Base-by-base conservation (phyloP, 495 filamentous ascomycete species). In the Xylaria flabelliformis region DNA sequence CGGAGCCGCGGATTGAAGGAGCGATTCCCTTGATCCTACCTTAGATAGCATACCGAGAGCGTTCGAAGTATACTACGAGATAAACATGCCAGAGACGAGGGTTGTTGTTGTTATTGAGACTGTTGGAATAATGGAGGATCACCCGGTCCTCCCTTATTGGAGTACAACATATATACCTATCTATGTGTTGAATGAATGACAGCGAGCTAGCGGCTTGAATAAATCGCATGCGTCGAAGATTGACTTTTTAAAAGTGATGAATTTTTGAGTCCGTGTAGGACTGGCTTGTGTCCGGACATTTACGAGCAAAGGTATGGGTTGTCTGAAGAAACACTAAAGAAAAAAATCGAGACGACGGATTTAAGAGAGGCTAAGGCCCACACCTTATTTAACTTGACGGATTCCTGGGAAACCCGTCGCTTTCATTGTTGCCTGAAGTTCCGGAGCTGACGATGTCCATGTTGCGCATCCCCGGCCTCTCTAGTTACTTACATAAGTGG, bases 111-210 rank as follows among this genome's bases (percentile, higher is more conserved):
- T 29, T 17, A 17, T 2, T 13, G n/a, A 42, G 39, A 42, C 29
- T 64, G 62, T 56, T 55, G 39, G 42, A 64, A 46, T 64, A 36
- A 8, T 24, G 17, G 59, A 26, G 19, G 59, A 63, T 26, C 8
- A 13, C 55, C 2, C 29, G 24, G 26, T n/a, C 55, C 55, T 29
- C 53, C 26, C 53, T 56, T 61, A n/a, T 61, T 4, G 32, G 34
- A 61, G 39, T 39, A 21, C 58, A 8, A 29, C 6, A 39, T 56
- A 55, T 6, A 21, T 34, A 8, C 8, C n/a, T 55, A 55, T 3
- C 5, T 61, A n/a, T 61, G 8, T 61, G 34, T 39, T 61, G 34
- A 44, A 64, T 41, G 26, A 32, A 36, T 12, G 29, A 44, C 8
- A 42, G 21, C 34, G 17, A 42, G 12, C 34, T 44, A 64, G 39